Evolutionary conservation across 345 rosid genomes (phyloP).

Genomic region (Clarkia xantiana): DNA sequence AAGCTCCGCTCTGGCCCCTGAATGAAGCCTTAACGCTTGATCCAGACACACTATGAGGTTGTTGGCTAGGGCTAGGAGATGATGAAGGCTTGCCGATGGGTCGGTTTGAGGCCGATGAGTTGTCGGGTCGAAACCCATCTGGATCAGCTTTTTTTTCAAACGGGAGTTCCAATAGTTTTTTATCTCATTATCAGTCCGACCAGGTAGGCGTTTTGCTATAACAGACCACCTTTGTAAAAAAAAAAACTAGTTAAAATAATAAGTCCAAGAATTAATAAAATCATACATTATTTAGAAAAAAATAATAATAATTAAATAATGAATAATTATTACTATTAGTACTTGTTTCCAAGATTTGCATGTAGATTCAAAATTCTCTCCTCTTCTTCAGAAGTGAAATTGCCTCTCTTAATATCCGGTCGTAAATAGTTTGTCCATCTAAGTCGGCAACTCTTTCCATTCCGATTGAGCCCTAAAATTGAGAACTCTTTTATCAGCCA

Average conservation of each 20-base stretch:
- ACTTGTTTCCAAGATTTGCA: conserved; percentile 75
- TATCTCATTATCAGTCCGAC: conserved; percentile 48
- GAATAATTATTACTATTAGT: no score
- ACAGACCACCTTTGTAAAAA: conserved; percentile 46
- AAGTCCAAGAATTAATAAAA: background rate
- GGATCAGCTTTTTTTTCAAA: conserved; percentile 46
- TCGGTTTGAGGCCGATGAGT: conserved; percentile 55
- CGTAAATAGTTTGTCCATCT: conserved; percentile 77
- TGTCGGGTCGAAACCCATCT: conserved; percentile 55
- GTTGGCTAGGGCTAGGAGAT: conserved; percentile 48
- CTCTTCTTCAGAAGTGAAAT: conserved; percentile 64
- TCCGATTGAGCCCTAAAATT: conserved; percentile 59
- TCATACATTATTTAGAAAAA: no score
- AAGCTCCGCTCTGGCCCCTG: conserved; percentile 22
- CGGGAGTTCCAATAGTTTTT: conserved; percentile 61
- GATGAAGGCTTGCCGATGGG: conserved; percentile 34
- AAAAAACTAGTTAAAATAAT: no score
- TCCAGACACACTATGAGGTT: conserved; percentile 35
- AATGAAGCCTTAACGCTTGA: conserved; percentile 31
- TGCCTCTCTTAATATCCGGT: conserved; percentile 78
- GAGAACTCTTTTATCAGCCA: background rate
- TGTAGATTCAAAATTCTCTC: conserved; percentile 66
- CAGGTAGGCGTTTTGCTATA: conserved; percentile 42
- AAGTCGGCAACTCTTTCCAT: conserved; percentile 76
- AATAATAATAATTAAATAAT: no score